Conservation (phyloP, 2,329 filamentous ascomycete species). For the Onygenales sp. region DNA sequence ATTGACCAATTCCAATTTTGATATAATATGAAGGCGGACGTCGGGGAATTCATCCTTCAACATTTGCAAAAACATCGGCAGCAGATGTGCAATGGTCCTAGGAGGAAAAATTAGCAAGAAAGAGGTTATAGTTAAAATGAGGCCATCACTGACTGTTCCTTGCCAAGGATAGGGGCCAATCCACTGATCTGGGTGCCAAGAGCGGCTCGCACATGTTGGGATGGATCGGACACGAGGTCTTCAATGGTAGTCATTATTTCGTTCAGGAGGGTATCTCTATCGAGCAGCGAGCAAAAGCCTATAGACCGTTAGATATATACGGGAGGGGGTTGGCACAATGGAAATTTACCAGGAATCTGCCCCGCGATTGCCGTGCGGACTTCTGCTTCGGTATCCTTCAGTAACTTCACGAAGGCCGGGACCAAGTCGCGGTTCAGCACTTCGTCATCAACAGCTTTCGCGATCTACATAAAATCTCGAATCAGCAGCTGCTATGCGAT, state of each 20-base stretch:
- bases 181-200: slow-evolving; percentile 96
- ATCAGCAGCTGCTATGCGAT: not conserved
- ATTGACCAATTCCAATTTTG: slow-evolving; percentile 97
- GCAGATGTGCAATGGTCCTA: slow-evolving; percentile 88
- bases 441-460: slow-evolving; percentile 96
- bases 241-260: slow-evolving; percentile 96
- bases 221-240: slow-evolving; percentile 89
- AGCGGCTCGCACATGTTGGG: slow-evolving; percentile 91
- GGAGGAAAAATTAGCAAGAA: slow-evolving; percentile 12
- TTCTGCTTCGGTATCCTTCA: slow-evolving; percentile 97
- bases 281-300: slow-evolving; percentile 89
- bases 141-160: slow-evolving; percentile 67
- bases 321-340: not conserved
- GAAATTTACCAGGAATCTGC: slow-evolving; percentile 68
- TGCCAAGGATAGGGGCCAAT: slow-evolving; percentile 90
- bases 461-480: slow-evolving; percentile 53
- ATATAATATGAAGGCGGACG: slow-evolving; percentile 96
- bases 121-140: not conserved
- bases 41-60: slow-evolving; percentile 99
- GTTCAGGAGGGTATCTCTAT: slow-evolving; percentile 77
- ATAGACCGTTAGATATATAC: slow-evolving; percentile 13
- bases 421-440: slow-evolving; percentile 89
- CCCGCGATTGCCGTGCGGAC: slow-evolving; percentile 94
- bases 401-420: slow-evolving; percentile 89
- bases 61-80: slow-evolving; percentile 99